Evolutionary conservation across 2,329 filamentous ascomycete species (phyloP), one percentile per base, ranked within the genome.

Genomic region (Diaporthe sp.): DNA sequence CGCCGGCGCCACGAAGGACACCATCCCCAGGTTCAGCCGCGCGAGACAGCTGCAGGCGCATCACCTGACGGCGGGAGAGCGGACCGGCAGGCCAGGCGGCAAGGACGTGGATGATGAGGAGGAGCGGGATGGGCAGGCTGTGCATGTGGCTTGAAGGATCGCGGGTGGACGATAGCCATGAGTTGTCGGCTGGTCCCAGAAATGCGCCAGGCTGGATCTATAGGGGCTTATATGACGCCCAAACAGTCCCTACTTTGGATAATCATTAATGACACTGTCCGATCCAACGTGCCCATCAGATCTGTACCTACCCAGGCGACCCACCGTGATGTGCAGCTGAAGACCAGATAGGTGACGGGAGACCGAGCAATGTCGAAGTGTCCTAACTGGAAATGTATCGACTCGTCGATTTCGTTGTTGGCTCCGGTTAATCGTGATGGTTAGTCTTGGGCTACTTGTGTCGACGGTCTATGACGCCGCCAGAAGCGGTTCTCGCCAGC

Each of bases 1-100:
- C 8, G 75, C 75, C 7, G 75, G 75, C 7, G 75, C 75, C 22
- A 76, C 75, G 3, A 76, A 59, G 28, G 75, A 76, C 37, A 72
- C 61, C n/a, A 69, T 72, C 49, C 74, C 75, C 8, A 55, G 71
- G 22, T 55, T 74, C 28, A 74, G 69, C 19, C 46, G 75, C 13
- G 73, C 75, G 17, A 75, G 68, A 44, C 61, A 73, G 49, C 42
- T 76, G 69, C 51, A 67, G 34, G 57, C 46, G 13, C 73, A 71
- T 46, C 49, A 73, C 25, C 37, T 75, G 1, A 46, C 69, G 13
- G 62, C 44, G 17, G 51, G 55, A 51, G 57, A 44, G 22, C 53
- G 68, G 44, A 22, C 28, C 17, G 53, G n/a, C 28, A 39, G 19
- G 22, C 57, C 49, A 22, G 74, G 51, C 19, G 73, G 73, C 22